Evolutionary conservation across 1,139 yeast species (phyloP), one percentile per base, ranked within the genome.

Genomic region (Saccharomyces uvarum): DNA sequence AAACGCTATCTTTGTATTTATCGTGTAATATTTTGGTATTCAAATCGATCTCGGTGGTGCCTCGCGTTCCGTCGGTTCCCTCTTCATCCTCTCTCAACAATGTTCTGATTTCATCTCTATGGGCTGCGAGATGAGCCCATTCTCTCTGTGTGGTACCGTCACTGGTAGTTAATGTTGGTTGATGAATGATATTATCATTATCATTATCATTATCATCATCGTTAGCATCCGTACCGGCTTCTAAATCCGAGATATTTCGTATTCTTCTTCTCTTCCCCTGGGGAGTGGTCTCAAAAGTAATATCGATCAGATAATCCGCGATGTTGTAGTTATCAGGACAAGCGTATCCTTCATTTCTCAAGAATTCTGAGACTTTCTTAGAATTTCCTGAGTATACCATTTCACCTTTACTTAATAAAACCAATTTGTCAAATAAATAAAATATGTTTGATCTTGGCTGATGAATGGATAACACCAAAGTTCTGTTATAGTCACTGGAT

Each of bases 381-480:
- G 84, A 82, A 21, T 84, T 88, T 14, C 99, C 99, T 0, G 97
- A 88, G 67, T 87, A 93, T 1, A 91, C 85, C 68, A 89, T 74
- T 62, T 84, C 84, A 57, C 99, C 99, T 59, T 86, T 86, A 46
- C 97, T 88, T 53, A 93, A 76, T 51, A 93, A 74, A 1, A 93
- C 71, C 53, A 93, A 77, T 61, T 86, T 85, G 68, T 91, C 97
- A 72, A 93, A 93, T 54, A 89, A 73, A 0, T 97, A 83, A 29
- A 93, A 97, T 67, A 93, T 91, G 64, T 93, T 93, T 58, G 97
- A 88, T 67, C 99, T 80, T n/a, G 99, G 99, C 68, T 93, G 99
- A 72, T 93, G 99, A 60, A 93, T 93, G 0, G 99, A 89, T 67
- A 93, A 86, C 1, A 93, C 82, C 50, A 93, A 84, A 0, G 99